A percentile compares a stretch with the other conserved stretches of the same genome.
These are phyloP conservation scores for Solanum corneliomulleri DNA, from an alignment of 257 asterid species.

Conservation along the genomic window DNA sequence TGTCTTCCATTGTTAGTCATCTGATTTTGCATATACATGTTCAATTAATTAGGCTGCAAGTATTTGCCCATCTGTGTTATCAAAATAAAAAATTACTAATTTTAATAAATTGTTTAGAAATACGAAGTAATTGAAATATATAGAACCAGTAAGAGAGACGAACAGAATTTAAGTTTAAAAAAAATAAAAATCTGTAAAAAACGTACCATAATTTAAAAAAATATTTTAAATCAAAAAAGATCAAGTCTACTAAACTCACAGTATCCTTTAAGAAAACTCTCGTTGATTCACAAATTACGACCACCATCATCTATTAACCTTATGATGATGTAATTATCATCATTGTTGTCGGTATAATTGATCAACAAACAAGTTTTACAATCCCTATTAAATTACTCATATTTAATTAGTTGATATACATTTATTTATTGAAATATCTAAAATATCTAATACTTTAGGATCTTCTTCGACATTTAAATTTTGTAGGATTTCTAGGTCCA, in stretches of 20 bases:
- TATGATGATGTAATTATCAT: neutral
- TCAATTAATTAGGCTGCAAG: neutral
- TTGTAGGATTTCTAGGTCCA: neutral
- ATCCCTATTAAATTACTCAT: neutral
- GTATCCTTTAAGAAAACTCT: neutral
- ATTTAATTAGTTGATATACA: neutral
- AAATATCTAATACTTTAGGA: neutral
- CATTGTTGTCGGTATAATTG: neutral
- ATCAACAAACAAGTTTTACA: neutral
- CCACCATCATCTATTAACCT: neutral
- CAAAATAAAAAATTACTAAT: no score
- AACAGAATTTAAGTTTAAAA: no score
- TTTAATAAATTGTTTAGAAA: no score
- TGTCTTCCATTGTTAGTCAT: neutral
- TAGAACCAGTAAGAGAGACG: no score
- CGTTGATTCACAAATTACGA: neutral
- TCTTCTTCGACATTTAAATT: neutral
- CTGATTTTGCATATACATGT: neutral
- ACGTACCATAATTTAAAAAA: no score
- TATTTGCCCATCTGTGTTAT: no score
- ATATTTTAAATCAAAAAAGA: no score
- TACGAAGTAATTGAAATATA: no score
- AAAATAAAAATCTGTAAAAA: no score
- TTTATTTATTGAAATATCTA: neutral
- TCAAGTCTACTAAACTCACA: no score